Conservation (phyloP, 2,329 filamentous ascomycete genomes). For the Anthostomella pinea region DNA sequence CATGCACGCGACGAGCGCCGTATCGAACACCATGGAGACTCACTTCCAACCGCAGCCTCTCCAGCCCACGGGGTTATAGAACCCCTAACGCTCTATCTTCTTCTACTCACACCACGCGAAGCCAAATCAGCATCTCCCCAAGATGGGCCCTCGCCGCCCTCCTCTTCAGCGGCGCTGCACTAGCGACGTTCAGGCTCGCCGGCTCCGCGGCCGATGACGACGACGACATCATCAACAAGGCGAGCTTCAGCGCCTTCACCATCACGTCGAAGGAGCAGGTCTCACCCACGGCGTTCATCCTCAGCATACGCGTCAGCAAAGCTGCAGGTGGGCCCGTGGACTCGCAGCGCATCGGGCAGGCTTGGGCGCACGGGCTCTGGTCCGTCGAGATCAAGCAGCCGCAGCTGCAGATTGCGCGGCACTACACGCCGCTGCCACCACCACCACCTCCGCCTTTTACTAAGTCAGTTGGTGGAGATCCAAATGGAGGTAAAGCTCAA, state of each 20-base stretch:
- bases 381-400: constrained; percentile 94
- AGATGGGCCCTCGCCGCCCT: constrained; percentile 2
- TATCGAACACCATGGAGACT: not conserved
- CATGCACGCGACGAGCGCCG: no score
- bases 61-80: no score
- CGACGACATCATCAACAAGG: constrained; percentile 46
- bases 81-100: not conserved
- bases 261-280: constrained; percentile 60
- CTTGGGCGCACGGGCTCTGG: constrained; percentile 69
- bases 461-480: not conserved
- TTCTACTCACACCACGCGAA: not conserved
- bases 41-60: not conserved
- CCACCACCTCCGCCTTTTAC: not conserved
- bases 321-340: constrained; percentile 6
- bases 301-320: constrained; percentile 50
- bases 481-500: no score
- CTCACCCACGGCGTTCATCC: constrained; percentile 65
- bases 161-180: constrained; percentile 9
- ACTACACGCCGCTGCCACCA: constrained; percentile 87
- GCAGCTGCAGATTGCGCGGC: constrained; percentile 83
- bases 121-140: not conserved
- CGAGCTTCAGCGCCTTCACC: constrained; percentile 63
- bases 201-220: constrained; percentile 1
- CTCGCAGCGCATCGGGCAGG: constrained; percentile 30
- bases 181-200: constrained; percentile 2